Base-by-base conservation (phyloP, 192 early-diverging fungal species). In the Umbelopsis sp. region DNA sequence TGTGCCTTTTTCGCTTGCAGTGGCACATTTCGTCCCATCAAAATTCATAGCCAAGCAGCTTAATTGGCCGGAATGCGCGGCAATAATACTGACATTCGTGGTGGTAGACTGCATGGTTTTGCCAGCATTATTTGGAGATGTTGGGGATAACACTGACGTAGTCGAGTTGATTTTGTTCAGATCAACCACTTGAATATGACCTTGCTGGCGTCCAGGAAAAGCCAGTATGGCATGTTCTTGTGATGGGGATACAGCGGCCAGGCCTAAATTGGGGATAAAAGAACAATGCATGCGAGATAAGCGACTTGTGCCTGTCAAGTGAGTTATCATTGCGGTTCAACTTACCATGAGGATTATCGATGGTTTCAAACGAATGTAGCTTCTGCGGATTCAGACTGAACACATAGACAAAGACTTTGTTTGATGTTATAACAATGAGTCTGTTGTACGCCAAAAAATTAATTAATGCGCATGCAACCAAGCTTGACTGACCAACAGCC, bases 1-100 rank as follows among this genome's bases (percentile, higher is more conserved):
- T 3, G 97, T 98, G 33, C 95, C 97, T 67, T 93, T 94, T 41
- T 93, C 91, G 49, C 90, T 92, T 22, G 95, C 90, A 46, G 91
- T 91, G 37, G 95, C 95, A 37, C 95, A 85, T 77, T 91, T 91
- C 25, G 82, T 78, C 45, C 95, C 96, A 50, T 91, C 86, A 16
- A 78, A 72, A 27, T 93, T 95, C 41, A 95, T 76, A 2, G 93
- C 90, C 16, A 98, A 78, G 49, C 87, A 90, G 69, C 91, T 90
- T 27, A 97, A 79, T 20, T 86, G 80, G 16, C 91, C 88, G 3
- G 88, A 85, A 70, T 98, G 96, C 0, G 95, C 95, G 0, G 92
- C 81, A 48, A 96, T 94, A 66, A 96, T 91, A 58, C 85, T 84
- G 37, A 92, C 83, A 72, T 91, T 92, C 47, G 89, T 66, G 2